Evolutionary conservation across 768 basidiomycete species (phyloP), one percentile per base, ranked within the genome.

Genomic region (Boletus fagicola): DNA sequence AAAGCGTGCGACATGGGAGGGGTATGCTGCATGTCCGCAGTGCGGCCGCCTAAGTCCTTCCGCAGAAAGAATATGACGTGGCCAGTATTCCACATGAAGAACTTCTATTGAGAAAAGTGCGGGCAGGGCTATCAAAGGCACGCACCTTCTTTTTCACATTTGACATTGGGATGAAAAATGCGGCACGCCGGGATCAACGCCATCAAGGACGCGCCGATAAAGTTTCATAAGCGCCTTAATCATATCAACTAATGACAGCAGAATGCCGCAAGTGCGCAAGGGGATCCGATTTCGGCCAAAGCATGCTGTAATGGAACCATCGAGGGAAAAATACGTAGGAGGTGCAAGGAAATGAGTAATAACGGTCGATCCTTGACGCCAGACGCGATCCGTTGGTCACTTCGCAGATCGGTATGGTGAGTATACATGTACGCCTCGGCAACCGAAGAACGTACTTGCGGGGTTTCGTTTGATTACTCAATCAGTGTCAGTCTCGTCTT

Each of bases 201-300:
- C 61, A 68, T 65, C 66, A 65, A 65, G 36, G 59, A 56, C 58
- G 30, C 28, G 42, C 55, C 59, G 61, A 60, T 70, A 68, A 59
- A 56, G 67, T 69, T 70, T 70, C 68, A 70, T 70, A 68, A 60
- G 51, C 59, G 49, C 51, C 51, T 60, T 56, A 40, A 60, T 70
- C 59, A 60, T 68, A 64, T 62, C 57, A 57, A 56, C 54, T 51
- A 58, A 69, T 60, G 58, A 63, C 63, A 43, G 49, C 54, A 60
- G 31, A 40, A 68, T 54, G 56, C 55, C 40, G 51, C 61, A 51
- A 63, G 56, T 61, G 54, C 38, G 42, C 46, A 57, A 43, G 35
- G 54, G 56, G 36, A 55, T 53, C 56, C 56, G 24, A 60, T 57
- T 60, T 39, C 44, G 54, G 54, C 24, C 26, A 51, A 52, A 42